Evolutionary conservation across 108 stramenopile species (phyloP).

Genomic region (Pseudonitzschia delicatissima): DNA sequence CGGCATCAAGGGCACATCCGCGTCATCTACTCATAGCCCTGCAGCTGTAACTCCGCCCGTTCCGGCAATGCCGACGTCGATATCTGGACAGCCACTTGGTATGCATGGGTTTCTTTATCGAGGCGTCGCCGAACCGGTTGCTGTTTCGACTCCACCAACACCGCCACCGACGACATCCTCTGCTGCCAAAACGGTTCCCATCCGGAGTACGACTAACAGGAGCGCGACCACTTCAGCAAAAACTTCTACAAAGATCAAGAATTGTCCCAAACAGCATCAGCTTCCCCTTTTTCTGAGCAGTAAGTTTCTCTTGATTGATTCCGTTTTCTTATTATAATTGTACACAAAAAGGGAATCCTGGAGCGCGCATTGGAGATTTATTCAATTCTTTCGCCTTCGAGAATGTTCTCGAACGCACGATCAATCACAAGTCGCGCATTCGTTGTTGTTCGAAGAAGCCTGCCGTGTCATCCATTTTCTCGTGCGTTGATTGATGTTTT

Average conservation of each 20-base stretch:
- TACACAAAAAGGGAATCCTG: not conserved
- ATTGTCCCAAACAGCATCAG: constrained; percentile 57
- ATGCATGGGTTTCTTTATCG: constrained; percentile 5
- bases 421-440: no score
- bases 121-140: not conserved
- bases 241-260: constrained; percentile 10
- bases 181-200: not conserved
- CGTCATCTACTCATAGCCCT: not conserved
- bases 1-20: not conserved
- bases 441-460: not conserved
- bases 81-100: not conserved
- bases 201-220: not conserved
- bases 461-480: no score
- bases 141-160: not conserved
- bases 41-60: not conserved
- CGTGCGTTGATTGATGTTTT: no score
- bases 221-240: not conserved
- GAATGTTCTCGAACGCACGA: not conserved
- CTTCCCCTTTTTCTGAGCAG: constrained; percentile 72
- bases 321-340: not conserved
- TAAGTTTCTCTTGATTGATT: constrained; percentile 31
- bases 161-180: not conserved
- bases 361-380: not conserved
- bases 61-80: not conserved
- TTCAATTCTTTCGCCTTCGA: not conserved